Percentiles rank a stretch among this genome's conserved stretches.
These are phyloP conservation scores for Yueomyces sp. DNA, from an alignment of 805 yeast species.

Conservation along the genomic window DNA sequence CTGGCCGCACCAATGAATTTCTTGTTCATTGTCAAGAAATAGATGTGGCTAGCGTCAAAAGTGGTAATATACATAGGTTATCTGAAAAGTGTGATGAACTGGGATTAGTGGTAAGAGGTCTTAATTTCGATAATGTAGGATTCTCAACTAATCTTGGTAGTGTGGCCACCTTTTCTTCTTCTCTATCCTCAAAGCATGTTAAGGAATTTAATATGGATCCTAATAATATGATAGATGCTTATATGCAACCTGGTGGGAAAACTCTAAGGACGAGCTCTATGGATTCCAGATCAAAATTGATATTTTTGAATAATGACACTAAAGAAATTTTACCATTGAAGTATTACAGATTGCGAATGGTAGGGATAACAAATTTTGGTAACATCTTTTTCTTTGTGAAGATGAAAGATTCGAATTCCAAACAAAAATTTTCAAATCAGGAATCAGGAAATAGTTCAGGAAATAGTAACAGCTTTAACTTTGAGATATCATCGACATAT, in stretches of 20 bases:
- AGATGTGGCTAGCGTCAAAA: too few relatives aligned
- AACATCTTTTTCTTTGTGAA: neutral
- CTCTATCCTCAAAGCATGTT: neutral
- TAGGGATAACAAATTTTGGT: neutral
- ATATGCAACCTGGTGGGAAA: neutral
- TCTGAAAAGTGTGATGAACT: too few relatives aligned
- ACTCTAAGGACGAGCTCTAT: neutral
- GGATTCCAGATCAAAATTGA: neutral
- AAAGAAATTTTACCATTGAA: neutral
- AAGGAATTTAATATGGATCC: neutral
- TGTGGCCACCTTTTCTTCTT: neutral
- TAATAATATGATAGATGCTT: neutral
- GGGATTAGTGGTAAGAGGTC: too few relatives aligned
- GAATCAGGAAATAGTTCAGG: neutral
- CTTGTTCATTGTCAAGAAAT: neutral
- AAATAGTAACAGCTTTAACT: too few relatives aligned
- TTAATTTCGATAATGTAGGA: too few relatives aligned
- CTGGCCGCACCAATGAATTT: neutral
- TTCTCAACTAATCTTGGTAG: too few relatives aligned
- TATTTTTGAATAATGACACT: neutral
- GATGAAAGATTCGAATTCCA: neutral
- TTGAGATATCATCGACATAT: neutral
- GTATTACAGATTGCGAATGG: neutral
- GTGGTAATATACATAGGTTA: too few relatives aligned
- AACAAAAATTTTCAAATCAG: too few relatives aligned